Evolutionary conservation across 116 monocot genomes (phyloP), one percentile per base, ranked within the genome.

Genomic region (Thalassia testudinum): DNA sequence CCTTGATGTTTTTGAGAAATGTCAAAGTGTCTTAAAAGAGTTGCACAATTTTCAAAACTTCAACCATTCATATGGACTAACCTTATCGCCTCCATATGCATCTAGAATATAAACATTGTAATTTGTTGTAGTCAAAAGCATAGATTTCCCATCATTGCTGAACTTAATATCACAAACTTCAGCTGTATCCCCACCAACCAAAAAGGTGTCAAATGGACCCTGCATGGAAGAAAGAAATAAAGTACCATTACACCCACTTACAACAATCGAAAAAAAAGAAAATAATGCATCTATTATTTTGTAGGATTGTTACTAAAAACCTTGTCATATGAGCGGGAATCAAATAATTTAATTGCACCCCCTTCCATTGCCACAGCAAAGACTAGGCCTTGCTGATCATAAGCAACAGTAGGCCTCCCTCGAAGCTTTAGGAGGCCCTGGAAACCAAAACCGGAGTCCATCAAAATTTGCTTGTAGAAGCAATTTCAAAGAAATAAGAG

Each of bases 341-440:
- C 97, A 71, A 97, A 97, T 49, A 97, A 57, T 44, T 97, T 97
- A 44, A 97, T 97, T 50, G 97, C 85, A 62, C 97, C 97, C 21
- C 90, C 97, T 78, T 97, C 97, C 90, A 97, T 89, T 62, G 97
- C 89, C 21, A 97, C 86, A 7, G 90, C 90, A 75, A 97, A 97
- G 57, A 97, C 97, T 72, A 97, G 85, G 53, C 97, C 97, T 73
- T 97, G 97, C 56, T 97, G 97, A 69, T 97, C 97, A 80, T 85
- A 97, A 51, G 90, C 89, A 76, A 89, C 97, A 56, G 79, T 73
- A 27, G 97, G 97, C 64, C 90, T 82, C 38, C 97, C 97, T 59
- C 97, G 82, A 53, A 97, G 61, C 12, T 72, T 76, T 55, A 97
- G 49, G 42, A 97, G 76, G 4, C 97, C 97, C 97, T 97, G 27